Evolutionary conservation across 2,329 filamentous ascomycete genomes (phyloP), one percentile per base, ranked within the genome.

Genomic region (Aspergillus sp.): DNA sequence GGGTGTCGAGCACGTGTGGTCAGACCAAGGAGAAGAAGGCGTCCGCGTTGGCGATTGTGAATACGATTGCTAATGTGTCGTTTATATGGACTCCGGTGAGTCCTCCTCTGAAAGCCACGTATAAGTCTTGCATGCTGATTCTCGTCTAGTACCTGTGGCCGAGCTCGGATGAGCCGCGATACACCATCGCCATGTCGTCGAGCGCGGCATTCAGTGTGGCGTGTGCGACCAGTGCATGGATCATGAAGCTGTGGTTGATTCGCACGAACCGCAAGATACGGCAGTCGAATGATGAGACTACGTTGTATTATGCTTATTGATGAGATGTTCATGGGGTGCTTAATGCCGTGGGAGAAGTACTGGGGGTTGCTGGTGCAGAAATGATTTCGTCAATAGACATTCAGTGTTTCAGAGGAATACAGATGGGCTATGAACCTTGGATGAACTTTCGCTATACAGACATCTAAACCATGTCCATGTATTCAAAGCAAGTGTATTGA

Each of bases 11-110:
- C 9, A 74, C 72, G 1, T 66, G 73, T 11, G 73, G 72, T 5
- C 71, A 76, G 49, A 75, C 73, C 1, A 62, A 69, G 11, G 73
- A 76, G 58, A 77, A 76, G 60, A 73, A 74, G 52, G 73, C 74
- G 26, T 71, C 71, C 3, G 62, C 67, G 13, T 47, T 76, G 14
- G 70, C 72, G 1, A 73, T 76, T 49, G 73, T 75, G 20, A 76
- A 76, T 46, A 66, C 71, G 0, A 65, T 70, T 17, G 69, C 69
- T 1, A 76, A 73, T 55, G 63, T 66, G 19, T 64, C 65, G 33
- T 68, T 73, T 46, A 74, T 76, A 41, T 76, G 70, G 49, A 67
- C 67, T 20, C 54, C 54, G 22, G 54, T 56, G 45, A 33, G 49
- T 43, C 30, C 30, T 30, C 16, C 6, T 17, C 13, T 22, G 26